These are phyloP conservation scores for Mucor indicus DNA, from an alignment of 371 early-diverging fungal genomes.

Conservation along the genomic window DNA sequence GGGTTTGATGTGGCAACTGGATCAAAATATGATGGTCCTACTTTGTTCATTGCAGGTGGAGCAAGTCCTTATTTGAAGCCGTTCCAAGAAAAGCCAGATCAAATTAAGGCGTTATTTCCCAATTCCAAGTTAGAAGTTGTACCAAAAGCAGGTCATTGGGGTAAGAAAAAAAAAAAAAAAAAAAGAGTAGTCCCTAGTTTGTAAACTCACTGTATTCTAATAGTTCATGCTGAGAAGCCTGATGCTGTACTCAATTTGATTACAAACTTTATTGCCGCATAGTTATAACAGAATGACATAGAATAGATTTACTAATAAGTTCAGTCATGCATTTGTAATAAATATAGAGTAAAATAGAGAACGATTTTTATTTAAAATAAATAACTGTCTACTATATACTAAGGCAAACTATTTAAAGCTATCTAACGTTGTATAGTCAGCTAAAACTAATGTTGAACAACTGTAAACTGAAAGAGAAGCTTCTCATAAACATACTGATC, in stretches of 20 bases:
- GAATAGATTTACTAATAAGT: no score
- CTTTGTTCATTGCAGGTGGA: constrained; percentile 81
- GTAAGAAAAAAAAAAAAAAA: constrained; percentile 40
- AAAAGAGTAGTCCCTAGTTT: background rate
- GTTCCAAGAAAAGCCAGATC: constrained; percentile 26
- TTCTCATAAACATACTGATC: no score
- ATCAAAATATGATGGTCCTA: constrained; percentile 48
- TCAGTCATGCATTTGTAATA: no score
- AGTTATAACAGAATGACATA: no score
- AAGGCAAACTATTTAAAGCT: no score
- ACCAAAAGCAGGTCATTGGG: constrained; percentile 84
- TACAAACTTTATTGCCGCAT: constrained; percentile 47
- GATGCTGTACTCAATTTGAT: constrained; percentile 53
- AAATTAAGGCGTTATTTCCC: constrained; percentile 66
- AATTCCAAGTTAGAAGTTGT: constrained; percentile 57
- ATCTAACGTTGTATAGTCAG: no score
- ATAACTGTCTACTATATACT: no score
- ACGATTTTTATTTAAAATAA: no score
- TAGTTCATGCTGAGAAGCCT: constrained; percentile 86
- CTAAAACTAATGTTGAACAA: no score
- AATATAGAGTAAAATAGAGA: no score
- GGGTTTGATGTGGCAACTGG: constrained; percentile 43
- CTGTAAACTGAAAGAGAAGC: no score
- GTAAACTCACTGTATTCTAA: no score
- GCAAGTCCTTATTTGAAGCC: constrained; percentile 65